Conservation (phyloP, 208 protist species). For the Leishmania mexicana region DNA sequence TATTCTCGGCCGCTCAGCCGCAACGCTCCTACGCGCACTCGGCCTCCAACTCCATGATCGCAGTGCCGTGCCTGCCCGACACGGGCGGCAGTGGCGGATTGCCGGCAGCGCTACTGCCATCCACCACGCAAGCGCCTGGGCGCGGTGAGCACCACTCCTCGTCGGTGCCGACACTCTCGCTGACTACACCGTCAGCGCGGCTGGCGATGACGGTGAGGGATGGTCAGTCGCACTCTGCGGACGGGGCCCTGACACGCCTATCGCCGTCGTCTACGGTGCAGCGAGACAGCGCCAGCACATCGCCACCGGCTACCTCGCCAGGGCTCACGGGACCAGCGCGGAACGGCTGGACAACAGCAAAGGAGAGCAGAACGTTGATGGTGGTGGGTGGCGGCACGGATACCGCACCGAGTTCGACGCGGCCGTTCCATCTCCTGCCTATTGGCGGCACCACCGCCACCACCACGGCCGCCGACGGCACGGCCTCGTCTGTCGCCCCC, state of each 20-base stretch:
- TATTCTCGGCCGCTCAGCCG: not conserved
- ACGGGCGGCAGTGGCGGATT: not conserved
- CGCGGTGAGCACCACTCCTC: slow-evolving; percentile 3
- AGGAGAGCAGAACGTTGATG: not conserved
- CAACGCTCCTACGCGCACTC: not conserved
- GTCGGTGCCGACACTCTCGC: not conserved
- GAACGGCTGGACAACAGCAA: slow-evolving; percentile 1
- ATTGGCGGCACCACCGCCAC: not conserved
- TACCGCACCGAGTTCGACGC: slow-evolving; percentile 8
- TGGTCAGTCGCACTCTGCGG: not conserved
- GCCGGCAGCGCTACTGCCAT: not conserved
- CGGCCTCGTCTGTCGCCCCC: not conserved
- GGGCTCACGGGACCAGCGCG: not conserved
- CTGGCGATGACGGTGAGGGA: not conserved
- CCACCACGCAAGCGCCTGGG: not conserved
- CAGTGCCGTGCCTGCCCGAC: not conserved
- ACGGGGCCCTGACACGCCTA: not conserved
- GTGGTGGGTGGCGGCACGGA: not conserved
- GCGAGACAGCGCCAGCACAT: not conserved
- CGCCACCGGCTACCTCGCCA: not conserved
- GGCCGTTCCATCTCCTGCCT: slow-evolving; percentile 31
- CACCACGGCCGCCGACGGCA: not conserved
- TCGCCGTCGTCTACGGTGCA: not conserved
- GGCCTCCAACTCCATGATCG: not conserved
- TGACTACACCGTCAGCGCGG: not conserved